Evolutionary conservation across 2,329 filamentous ascomycete species (phyloP).

Genomic region (Epichloe typhina): DNA sequence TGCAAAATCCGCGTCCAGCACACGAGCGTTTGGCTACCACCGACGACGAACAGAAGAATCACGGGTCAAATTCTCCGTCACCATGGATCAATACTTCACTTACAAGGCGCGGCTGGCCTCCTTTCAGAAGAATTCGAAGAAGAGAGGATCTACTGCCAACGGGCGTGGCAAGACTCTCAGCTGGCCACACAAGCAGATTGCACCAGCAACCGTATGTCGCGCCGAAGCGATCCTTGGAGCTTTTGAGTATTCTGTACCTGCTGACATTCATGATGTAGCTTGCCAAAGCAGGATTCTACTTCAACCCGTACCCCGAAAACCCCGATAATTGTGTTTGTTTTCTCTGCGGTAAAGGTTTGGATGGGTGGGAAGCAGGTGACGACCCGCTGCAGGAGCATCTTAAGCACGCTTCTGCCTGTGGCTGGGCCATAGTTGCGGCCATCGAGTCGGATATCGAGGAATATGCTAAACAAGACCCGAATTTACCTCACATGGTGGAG

Average conservation of each 20-base stretch:
- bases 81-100: constrained; percentile 36
- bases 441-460: constrained; percentile 49
- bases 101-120: constrained; percentile 68
- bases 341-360: constrained; percentile 68
- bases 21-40: not conserved
- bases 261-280: constrained; percentile 42
- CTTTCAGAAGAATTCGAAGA: constrained; percentile 57
- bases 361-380: constrained; percentile 85
- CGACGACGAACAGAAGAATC: not conserved
- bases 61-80: constrained; percentile 4
- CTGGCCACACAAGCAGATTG: constrained; percentile 59
- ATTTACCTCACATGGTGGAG: constrained; percentile 53
- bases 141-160: constrained; percentile 54
- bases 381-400: constrained; percentile 75
- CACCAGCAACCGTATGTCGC: constrained; percentile 17
- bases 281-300: constrained; percentile 84
- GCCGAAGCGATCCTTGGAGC: not conserved
- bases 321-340: constrained; percentile 88
- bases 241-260: not conserved
- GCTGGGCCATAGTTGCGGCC: constrained; percentile 66
- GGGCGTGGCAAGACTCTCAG: constrained; percentile 39
- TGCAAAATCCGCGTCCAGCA: not conserved
- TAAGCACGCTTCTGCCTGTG: constrained; percentile 68
- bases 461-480: constrained; percentile 60
- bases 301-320: constrained; percentile 58